Evolutionary conservation across 2,329 filamentous ascomycete species (phyloP), one percentile per base, ranked within the genome.

Genomic region (Thelonectria rubi): DNA sequence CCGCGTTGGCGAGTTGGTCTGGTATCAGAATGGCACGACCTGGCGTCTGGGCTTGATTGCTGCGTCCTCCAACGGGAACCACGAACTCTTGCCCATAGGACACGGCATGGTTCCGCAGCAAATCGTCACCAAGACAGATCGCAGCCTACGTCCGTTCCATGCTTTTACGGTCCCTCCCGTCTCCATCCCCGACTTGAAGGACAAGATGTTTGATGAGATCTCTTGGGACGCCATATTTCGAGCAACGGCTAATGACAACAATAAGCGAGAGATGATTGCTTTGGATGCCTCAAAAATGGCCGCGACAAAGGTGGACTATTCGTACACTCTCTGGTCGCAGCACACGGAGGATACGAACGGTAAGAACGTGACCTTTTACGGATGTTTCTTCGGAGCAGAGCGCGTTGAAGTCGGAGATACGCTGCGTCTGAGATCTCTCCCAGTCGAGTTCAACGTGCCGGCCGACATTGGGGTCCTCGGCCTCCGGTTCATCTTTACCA

Each of bases 221-320:
- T 70, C 76, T 10, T 85, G 82, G 82, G 74, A 78, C 7, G 65
- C 65, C 3, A 65, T 79, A 42, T 73, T 82, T 46, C 72, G 69
- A 18, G 63, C 67, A 20, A 69, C 73, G 3, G 70, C 72, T 3
- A 72, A 72, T 17, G 78, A 81, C 50, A 66, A 70, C 0, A 69
- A 75, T n/a, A 76, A 76, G 60, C 75, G 77, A 17, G 80, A 82
- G 47, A 67, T 78, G 10, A 68, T 84, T 8, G 75, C 76, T 2
- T 76, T 85, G 3, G 82, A 84, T 60, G 82, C 82, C 0, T 84
- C 82, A 4, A 85, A 85, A 66, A 75, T 84, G 68, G 82, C 80
- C 1, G 82, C 81, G 4, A 76, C 76, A 17, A 81, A 80, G 59
- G 78, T 84, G 26, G 82, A 84, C 60, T 77, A 79, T 56, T 82